Conservation (phyloP, 768 basidiomycete genomes). For the Termitomyces sp. region DNA sequence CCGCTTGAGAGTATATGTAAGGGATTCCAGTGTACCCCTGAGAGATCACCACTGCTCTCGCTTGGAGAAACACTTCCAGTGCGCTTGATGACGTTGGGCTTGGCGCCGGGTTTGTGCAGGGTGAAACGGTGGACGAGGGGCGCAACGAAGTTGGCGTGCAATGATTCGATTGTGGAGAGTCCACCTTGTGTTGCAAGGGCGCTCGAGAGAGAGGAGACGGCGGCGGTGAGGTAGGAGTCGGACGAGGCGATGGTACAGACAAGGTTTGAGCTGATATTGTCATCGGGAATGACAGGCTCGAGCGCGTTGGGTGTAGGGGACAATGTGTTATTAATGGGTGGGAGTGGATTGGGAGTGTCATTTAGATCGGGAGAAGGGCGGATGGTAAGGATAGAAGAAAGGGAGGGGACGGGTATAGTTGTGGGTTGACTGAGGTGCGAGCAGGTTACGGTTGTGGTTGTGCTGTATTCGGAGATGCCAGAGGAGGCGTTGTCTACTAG, state of each 20-base stretch:
- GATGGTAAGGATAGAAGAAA: constrained; percentile 73
- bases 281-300: constrained; percentile 6
- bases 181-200: constrained; percentile 74
- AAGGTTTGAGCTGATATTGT: constrained; percentile 38
- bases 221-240: constrained; percentile 57
- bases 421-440: constrained; percentile 35
- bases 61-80: constrained; percentile 27
- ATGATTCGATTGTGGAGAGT: constrained; percentile 56
- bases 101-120: constrained; percentile 72
- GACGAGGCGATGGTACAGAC: constrained; percentile 51
- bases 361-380: constrained; percentile 50
- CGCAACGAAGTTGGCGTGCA: constrained; percentile 32
- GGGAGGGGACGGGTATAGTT: constrained; percentile 40
- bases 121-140: constrained; percentile 82
- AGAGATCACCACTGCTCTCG: constrained; percentile 19
- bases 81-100: constrained; percentile 33
- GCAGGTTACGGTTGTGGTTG: constrained; percentile 61
- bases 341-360: constrained; percentile 32
- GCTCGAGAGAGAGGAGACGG: constrained; percentile 42
- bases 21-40: constrained; percentile 56
- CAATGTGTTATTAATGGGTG: constrained; percentile 15
- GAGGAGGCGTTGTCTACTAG: constrained; percentile 36
- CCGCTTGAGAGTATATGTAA: constrained; percentile 73
- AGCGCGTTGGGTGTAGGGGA: constrained; percentile 8
- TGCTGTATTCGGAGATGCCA: constrained; percentile 58